phyloP scores from a whole-genome alignment of 805 yeast genomes.

The Starmerella roubikii region DNA sequence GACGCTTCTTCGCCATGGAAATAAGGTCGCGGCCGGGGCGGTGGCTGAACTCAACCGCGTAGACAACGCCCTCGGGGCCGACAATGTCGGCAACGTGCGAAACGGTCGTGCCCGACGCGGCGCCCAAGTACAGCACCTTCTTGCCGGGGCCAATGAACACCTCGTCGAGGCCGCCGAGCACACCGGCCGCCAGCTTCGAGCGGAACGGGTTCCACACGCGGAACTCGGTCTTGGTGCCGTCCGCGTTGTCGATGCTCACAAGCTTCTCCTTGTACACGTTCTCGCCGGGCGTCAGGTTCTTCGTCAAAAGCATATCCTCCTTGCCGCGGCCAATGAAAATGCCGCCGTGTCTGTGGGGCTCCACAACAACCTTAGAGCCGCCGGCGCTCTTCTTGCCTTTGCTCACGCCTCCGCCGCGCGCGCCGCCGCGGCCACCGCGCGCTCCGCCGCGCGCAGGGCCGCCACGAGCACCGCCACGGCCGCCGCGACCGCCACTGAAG shows the following conservation, averaged over 20 bases:
- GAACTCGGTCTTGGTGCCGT: conserved; percentile 89
- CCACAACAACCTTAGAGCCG: conserved; percentile 88
- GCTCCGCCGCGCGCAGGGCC: conserved; percentile 36
- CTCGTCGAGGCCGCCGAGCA: conserved; percentile 98
- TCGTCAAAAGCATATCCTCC: conserved; percentile 95
- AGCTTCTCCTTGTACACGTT: conserved; percentile 98
- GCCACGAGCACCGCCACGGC: conserved; percentile 32
- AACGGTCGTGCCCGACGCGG: conserved; percentile 98
- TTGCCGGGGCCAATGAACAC: conserved; percentile 95
- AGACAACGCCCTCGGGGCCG: conserved; percentile 97
- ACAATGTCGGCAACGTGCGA: conserved; percentile 97
- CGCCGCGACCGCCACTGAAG: conserved; percentile 37
- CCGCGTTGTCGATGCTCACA: conserved; percentile 74
- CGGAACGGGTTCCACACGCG: conserved; percentile 99
- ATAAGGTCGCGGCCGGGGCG: conserved; percentile 99
- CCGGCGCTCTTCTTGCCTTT: conserved; percentile 43
- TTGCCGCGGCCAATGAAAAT: conserved; percentile 99
- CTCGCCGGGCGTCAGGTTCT: conserved; percentile 96
- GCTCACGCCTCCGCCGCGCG: conserved; percentile 40
- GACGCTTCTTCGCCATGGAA: conserved; percentile 99
- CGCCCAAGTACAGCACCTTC: conserved; percentile 95
- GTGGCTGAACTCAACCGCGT: conserved; percentile 98
- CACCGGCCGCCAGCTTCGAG: conserved; percentile 99
- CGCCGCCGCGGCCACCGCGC: conserved; percentile 37
- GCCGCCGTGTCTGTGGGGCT: conserved; percentile 97